Evolutionary conservation across 1,284 basidiomycete genomes (phyloP).

Genomic region (Athelia sp.): DNA sequence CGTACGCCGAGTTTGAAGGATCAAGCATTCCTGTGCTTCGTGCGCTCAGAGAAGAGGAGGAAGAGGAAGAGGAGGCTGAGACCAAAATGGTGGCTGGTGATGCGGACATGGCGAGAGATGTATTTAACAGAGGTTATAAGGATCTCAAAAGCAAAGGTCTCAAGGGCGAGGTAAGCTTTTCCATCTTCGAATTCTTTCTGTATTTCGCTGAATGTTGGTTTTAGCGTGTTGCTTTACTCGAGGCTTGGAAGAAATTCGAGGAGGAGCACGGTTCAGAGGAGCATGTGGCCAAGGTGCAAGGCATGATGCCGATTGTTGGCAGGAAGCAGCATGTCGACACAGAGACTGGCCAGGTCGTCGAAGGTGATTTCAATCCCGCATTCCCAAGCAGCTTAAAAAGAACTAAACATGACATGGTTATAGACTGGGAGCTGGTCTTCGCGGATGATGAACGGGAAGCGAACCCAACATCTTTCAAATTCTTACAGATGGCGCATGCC

Average conservation of each 20-base stretch:
- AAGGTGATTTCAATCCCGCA: slow-evolving; percentile 54
- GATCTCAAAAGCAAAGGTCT: slow-evolving; percentile 76
- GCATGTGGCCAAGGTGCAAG: slow-evolving; percentile 74
- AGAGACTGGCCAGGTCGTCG: slow-evolving; percentile 80
- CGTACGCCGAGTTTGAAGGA: slow-evolving; percentile 75
- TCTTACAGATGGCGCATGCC: slow-evolving; percentile 88
- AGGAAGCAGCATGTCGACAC: slow-evolving; percentile 80
- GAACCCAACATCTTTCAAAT: slow-evolving; percentile 90
- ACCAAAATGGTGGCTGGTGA: slow-evolving; percentile 70
- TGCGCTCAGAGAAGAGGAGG: slow-evolving; percentile 70
- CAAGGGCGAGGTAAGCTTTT: slow-evolving; percentile 76
- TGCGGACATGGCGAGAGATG: slow-evolving; percentile 59
- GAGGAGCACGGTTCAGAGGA: slow-evolving; percentile 67
- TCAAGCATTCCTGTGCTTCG: slow-evolving; percentile 62
- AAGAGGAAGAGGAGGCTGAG: slow-evolving; percentile 63
- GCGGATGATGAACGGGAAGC: slow-evolving; percentile 91
- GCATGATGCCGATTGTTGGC: slow-evolving; percentile 87
- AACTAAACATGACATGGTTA: slow-evolving; percentile 1
- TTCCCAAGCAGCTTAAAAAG: neutral
- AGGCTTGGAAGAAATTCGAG: slow-evolving; percentile 94
- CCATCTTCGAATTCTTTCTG: neutral
- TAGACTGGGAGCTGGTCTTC: slow-evolving; percentile 93
- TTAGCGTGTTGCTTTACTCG: slow-evolving; percentile 82
- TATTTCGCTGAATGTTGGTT: slow-evolving; percentile 8
- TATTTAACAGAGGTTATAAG: slow-evolving; percentile 85